A percentile compares a stretch with the other conserved stretches of the same genome.
These are phyloP conservation scores for Penicillium waksmanii DNA, from an alignment of 495 filamentous ascomycete species.

Conservation along the genomic window DNA sequence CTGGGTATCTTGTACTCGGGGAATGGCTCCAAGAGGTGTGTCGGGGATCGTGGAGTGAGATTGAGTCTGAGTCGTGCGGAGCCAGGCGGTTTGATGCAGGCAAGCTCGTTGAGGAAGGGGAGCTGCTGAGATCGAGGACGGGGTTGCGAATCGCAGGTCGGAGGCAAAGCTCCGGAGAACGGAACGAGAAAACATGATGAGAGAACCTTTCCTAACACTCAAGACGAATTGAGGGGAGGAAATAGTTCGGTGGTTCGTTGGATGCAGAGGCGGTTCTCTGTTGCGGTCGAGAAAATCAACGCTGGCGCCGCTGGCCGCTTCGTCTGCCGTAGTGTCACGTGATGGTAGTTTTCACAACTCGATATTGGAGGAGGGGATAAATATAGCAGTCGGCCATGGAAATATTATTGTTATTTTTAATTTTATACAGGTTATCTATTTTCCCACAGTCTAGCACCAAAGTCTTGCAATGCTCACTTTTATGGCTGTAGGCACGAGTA, in stretches of 20 bases:
- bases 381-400: not conserved
- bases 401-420: not conserved
- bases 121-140: slow-evolving; percentile 40
- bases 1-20: slow-evolving; percentile 31
- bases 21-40: slow-evolving; percentile 35
- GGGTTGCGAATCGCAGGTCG: slow-evolving; percentile 38
- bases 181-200: slow-evolving; percentile 48
- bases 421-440: too few relatives aligned
- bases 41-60: slow-evolving; percentile 30
- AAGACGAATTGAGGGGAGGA: slow-evolving; percentile 17
- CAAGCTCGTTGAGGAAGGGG: slow-evolving; percentile 40
- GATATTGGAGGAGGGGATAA: too few relatives aligned
- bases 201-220: slow-evolving; percentile 12
- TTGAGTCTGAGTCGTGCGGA: slow-evolving; percentile 24
- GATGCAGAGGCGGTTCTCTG: slow-evolving; percentile 20
- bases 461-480: too few relatives aligned
- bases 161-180: slow-evolving; percentile 40
- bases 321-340: slow-evolving; percentile 38
- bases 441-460: too few relatives aligned
- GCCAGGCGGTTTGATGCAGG: slow-evolving; percentile 29
- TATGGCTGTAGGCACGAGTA: too few relatives aligned
- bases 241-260: slow-evolving; percentile 19
- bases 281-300: slow-evolving; percentile 39
- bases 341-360: not conserved
- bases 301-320: slow-evolving; percentile 31